Base-by-base conservation (phyloP, 192 early-diverging fungal genomes). In the Geranomyces variabilis region DNA sequence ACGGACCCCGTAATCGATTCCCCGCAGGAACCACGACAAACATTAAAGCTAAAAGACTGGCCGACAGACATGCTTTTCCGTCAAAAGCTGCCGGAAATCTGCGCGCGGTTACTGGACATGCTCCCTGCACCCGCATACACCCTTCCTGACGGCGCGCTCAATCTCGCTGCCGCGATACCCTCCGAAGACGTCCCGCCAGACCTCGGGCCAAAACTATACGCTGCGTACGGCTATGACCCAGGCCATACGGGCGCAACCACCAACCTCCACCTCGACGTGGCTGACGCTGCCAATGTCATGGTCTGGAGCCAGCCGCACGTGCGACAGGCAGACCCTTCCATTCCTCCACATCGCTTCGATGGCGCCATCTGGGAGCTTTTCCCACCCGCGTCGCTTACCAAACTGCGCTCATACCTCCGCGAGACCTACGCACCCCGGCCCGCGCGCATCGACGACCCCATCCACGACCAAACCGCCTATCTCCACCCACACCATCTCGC, bases 241-340 rank as follows among this genome's bases (percentile, higher is more conserved):
- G 69, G 68, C 47, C 66, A 75, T 2, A 73, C 80, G 22, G 86
- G 86, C 12, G 90, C 91, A 44, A 93, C 89, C 0, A 93, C 90
- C 0, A 89, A 89, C 45, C 76, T 93, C 33, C 90, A 93, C 63
- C 82, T 90, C 51, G 91, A 93, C 69, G 89, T 92, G 81, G 84
- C 92, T 4, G 91, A 93, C 62, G 91, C 91, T 0, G 88, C 90
- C 24, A 93, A 92, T 56, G 77, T 93, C 15, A 90, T 93, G 90
- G 84, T 83, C 15, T 86, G 61, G 59, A 53, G 28, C n/a, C 41
- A 72, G 64, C 46, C 26, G 17, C 70, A 72, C 57, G 29, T 36
- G n/a, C 6, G 12, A 21, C 33, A 15, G 17, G 15, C 21, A 28
- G 22, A 28, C 30, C 17, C 62, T 24, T 29, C 71, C 53, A 47